Evolutionary conservation across 1,284 basidiomycete species (phyloP).

Genomic region (Volvariella volvacea): DNA sequence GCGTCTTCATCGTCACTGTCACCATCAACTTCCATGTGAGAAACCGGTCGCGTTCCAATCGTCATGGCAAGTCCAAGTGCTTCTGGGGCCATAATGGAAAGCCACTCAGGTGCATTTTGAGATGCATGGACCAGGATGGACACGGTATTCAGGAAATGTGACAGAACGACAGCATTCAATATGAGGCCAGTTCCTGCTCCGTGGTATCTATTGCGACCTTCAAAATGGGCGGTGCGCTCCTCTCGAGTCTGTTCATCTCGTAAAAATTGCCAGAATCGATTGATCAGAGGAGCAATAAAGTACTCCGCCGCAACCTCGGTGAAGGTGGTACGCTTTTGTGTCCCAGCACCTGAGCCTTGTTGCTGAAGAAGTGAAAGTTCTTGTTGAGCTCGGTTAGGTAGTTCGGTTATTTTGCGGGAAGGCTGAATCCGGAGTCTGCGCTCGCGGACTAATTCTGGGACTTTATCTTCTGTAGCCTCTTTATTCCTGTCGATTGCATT

Average conservation of each 20-base stretch:
- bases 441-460: slow-evolving; percentile 61
- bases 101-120: slow-evolving; percentile 73
- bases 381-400: slow-evolving; percentile 18
- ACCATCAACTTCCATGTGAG: slow-evolving; percentile 36
- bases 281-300: slow-evolving; percentile 85
- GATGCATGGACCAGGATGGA: slow-evolving; percentile 80
- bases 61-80: slow-evolving; percentile 77
- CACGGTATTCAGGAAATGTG: slow-evolving; percentile 72
- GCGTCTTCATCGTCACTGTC: slow-evolving; percentile 23
- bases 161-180: slow-evolving; percentile 68
- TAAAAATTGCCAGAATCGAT: slow-evolving; percentile 87
- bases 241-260: slow-evolving; percentile 76
- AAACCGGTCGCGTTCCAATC: slow-evolving; percentile 63
- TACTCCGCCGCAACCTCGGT: slow-evolving; percentile 76
- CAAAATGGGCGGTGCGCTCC: slow-evolving; percentile 49
- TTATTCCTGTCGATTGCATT: slow-evolving; percentile 51
- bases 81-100: slow-evolving; percentile 74
- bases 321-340: slow-evolving; percentile 38
- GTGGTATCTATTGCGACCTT: slow-evolving; percentile 47
- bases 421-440: slow-evolving; percentile 66
- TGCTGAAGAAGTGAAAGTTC: slow-evolving; percentile 8
- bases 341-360: slow-evolving; percentile 1
- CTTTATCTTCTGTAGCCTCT: slow-evolving; percentile 41
- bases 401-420: slow-evolving; percentile 38
- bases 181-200: slow-evolving; percentile 77